Conservation (phyloP, 768 basidiomycete genomes). For the Brasilioporus rufonigricans region DNA sequence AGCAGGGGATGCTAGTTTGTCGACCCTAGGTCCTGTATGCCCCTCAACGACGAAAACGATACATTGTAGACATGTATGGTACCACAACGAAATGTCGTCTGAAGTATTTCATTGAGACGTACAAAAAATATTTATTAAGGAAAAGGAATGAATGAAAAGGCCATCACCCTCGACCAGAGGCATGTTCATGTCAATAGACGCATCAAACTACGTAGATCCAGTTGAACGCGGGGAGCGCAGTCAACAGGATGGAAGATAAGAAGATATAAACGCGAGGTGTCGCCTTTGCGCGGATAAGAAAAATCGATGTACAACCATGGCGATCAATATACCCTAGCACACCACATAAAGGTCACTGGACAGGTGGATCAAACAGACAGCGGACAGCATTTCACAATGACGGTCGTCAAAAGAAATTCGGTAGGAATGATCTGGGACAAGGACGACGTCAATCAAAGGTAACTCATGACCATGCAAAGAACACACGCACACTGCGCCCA, state of each 20-base stretch:
- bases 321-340: slow-evolving; percentile 22
- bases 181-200: slow-evolving; percentile 7
- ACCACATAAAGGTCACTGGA: slow-evolving; percentile 11
- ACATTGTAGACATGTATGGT: too few species aligned
- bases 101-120: slow-evolving; percentile 1
- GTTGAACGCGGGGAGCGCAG: not conserved
- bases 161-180: not conserved
- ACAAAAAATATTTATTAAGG: slow-evolving; percentile 14
- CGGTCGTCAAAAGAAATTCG: slow-evolving; percentile 53
- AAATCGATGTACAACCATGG: slow-evolving; percentile 17
- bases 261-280: slow-evolving; percentile 10
- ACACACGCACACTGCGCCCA: slow-evolving; percentile 71
- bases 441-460: not conserved
- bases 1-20: slow-evolving; percentile 54
- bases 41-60: not conserved
- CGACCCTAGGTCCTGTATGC: slow-evolving; percentile 17
- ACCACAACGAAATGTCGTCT: not conserved
- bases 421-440: slow-evolving; percentile 48
- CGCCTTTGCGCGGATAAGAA: slow-evolving; percentile 13
- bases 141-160: not conserved
- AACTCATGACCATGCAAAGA: not conserved
- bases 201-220: not conserved
- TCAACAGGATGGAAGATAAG: not conserved
- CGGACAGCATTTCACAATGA: slow-evolving; percentile 12
- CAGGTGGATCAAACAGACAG: slow-evolving; percentile 11